Base-by-base conservation (phyloP, 2,329 filamentous ascomycete species). In the Fusarium musae region DNA sequence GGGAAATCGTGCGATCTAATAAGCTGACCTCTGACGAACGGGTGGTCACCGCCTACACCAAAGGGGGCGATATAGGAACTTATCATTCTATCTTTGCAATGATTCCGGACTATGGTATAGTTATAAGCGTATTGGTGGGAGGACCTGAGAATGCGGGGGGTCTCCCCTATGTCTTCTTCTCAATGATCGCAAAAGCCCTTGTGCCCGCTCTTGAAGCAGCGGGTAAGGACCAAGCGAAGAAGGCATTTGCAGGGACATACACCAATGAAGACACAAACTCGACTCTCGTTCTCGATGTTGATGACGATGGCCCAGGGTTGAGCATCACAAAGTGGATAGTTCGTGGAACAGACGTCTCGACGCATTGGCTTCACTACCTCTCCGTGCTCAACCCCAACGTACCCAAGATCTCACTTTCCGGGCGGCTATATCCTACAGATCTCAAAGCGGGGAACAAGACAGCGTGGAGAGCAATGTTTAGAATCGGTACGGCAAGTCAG, bases 1-100 rank as follows among this genome's bases (percentile, higher is more conserved):
- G 64, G 66, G 66, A 69, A 12, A 69, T 69, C 13, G n/a, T 57
- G 16, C 64, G 66, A 7, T 69, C 66, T 4, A 44, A 69, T 26
- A 69, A 63, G 9, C 34, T 69, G 28, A 69, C 66, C 0, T 11
- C 40, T 2, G 65, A 68, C 16, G 36, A 68, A 34, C 47, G 63
- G 3, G 19, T 67, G 11, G 49, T 69, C 8, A 59, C 46, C 13
- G 47, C 67, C 8, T 69, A 68, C 39, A 68, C 66, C 4, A 68
- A 68, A 23, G 63, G 47, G 4, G 66, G 66, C 0, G 63, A 62
- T 0, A 13, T 69, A 34, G 63, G 57, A 15, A 69, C 66, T 5
- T 67, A 69, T 17, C 63, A 68, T 3, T 44, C 63, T 3, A 44
- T 43, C 1, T 37, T 68, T 10, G 49, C 63, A 21, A 46, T 68